A percentile compares a stretch with the other conserved stretches of the same genome.
Conservation (phyloP, 192 early-diverging fungal genomes). For the Pilobolus umbonatus region DNA sequence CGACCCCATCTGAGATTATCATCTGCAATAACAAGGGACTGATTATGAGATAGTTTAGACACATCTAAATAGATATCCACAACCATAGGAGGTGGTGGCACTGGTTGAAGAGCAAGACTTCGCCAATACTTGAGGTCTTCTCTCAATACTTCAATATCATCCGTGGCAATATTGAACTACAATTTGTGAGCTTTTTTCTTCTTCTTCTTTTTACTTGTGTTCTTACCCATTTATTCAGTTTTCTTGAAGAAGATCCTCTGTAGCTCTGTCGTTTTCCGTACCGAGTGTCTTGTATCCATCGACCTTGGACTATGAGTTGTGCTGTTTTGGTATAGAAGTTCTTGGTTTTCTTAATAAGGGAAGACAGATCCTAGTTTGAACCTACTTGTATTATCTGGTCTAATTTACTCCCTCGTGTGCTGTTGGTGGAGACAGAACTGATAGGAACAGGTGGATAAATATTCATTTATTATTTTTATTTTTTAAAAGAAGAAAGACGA, state of each 20-base stretch:
- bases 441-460: no score
- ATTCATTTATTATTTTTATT: no score
- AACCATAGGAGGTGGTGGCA: slow-evolving; percentile 65
- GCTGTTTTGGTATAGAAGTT: slow-evolving; percentile 77
- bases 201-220: neutral
- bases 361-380: neutral
- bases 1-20: slow-evolving; percentile 7
- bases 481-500: slow-evolving; percentile 1
- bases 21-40: slow-evolving; percentile 8
- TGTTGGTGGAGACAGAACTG: no score
- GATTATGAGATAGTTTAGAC: slow-evolving; percentile 33
- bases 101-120: slow-evolving; percentile 40
- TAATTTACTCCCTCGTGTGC: no score
- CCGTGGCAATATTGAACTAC: slow-evolving; percentile 81
- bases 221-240: slow-evolving; percentile 63
- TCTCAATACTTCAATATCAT: slow-evolving; percentile 70
- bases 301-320: slow-evolving; percentile 65
- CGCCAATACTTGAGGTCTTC: slow-evolving; percentile 81
- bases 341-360: slow-evolving; percentile 17
- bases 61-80: slow-evolving; percentile 84
- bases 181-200: neutral
- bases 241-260: slow-evolving; percentile 34
- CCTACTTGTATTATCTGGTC: slow-evolving; percentile 56
- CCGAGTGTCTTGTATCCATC: slow-evolving; percentile 40
- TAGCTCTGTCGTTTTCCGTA: slow-evolving; percentile 12